phyloP scores from a whole-genome alignment of 1,284 basidiomycete genomes.

The Neonothopanus nambi region DNA sequence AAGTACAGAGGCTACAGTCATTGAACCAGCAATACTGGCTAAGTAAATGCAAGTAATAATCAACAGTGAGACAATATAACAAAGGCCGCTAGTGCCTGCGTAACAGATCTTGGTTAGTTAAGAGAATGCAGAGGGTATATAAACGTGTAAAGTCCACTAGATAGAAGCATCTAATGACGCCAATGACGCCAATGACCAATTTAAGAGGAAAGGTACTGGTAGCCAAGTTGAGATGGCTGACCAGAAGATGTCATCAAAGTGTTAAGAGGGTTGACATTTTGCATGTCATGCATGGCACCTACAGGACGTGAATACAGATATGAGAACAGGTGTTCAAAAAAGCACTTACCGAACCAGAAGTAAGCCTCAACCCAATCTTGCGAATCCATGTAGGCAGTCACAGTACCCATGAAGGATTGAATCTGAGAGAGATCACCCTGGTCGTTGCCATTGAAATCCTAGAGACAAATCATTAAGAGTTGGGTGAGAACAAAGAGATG shows the following conservation, averaged over 20 bases:
- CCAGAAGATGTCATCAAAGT: constrained; percentile 45
- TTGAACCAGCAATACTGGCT: no score
- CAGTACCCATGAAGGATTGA: constrained; percentile 56
- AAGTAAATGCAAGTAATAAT: background rate
- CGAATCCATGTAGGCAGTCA: constrained; percentile 57
- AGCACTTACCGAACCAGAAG: constrained; percentile 67
- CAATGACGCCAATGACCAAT: background rate
- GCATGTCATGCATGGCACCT: constrained; percentile 71
- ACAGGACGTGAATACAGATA: constrained; percentile 2
- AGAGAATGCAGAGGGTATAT: constrained; percentile 7
- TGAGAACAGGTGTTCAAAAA: constrained; percentile 9
- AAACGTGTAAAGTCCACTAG: background rate
- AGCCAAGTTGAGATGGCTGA: constrained; percentile 52
- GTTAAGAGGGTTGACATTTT: constrained; percentile 67
- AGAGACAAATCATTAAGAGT: constrained; percentile 11
- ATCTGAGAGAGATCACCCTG: constrained; percentile 53
- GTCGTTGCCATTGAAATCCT: constrained; percentile 65
- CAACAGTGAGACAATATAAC: background rate
- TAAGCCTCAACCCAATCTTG: constrained; percentile 57
- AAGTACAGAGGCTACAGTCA: no score
- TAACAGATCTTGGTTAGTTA: background rate
- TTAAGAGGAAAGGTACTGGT: constrained; percentile 32
- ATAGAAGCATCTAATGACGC: background rate
- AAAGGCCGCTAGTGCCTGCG: background rate
- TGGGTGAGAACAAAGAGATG: background rate